Base-by-base conservation (phyloP, 2,329 filamentous ascomycete species). In the Leptographium lundbergii region DNA sequence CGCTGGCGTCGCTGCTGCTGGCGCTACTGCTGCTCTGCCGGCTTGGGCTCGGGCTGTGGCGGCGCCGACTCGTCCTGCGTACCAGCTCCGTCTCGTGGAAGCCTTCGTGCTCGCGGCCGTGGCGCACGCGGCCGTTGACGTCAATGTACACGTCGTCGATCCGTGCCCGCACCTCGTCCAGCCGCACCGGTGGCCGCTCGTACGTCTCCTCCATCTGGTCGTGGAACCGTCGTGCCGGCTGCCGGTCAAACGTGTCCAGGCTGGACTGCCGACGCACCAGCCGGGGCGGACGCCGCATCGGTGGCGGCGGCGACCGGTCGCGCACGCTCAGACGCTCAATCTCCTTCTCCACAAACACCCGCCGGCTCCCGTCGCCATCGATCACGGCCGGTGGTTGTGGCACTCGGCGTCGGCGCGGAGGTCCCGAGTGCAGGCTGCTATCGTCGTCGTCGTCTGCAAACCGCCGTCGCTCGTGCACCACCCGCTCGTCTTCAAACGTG, bases 171-270 rank as follows among this genome's bases (percentile, higher is more conserved):
- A 88, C 85, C 59, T 89, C 85, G 25, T 89, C 85, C n/a, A 39
- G 24, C 1, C 47, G 45, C 6, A 54, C 54, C 7, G 60, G 59
- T 2, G 25, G 45, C 1, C 60, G 74, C 45, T 86, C 78, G 58
- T 76, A 77, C 64, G 77, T 75, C 56, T 72, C 54, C 10, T 55
- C 62, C 7, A 51, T 5, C 5, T n/a, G 7, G 22, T 57, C 58
- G 10, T 63, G 55, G 48, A 59, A 57, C 34, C 60, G 63, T 17
- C 59, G 61, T 0, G 57, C 56, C 1, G 88, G 86, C 32, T 84
- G 84, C 55, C 91, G 85, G 71, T 96, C 91, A 68, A 90, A 96
- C 0, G 88, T 95, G 70, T 96, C 91, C 47, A 96, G 78, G 57
- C 90, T 95, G 17, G 90, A 95, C 70, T 95, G 91, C 51, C 91